Evolutionary conservation across 1,139 yeast species (phyloP), one percentile per base, ranked within the genome.

Genomic region (Yamadazyma mexicana): DNA sequence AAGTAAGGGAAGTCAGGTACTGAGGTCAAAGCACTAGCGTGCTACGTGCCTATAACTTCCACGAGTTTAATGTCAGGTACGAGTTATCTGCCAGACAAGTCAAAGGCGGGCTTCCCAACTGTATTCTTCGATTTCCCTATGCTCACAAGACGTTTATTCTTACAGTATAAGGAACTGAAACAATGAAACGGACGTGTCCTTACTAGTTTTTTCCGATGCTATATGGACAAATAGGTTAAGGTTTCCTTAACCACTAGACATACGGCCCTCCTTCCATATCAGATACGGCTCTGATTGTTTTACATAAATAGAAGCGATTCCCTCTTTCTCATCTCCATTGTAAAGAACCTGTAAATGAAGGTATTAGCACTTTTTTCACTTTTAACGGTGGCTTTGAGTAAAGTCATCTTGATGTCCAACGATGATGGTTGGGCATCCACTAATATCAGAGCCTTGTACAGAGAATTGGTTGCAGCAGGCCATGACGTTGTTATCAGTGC

Each of bases 341-440:
- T 8, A 8, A 25, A 25, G 12, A 30, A 25, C 33, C n/a, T n/a
- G n/a, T n/a, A 20, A 29, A 49, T 49, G 52, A 40, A 45, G 20
- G 39, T 48, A 17, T 29, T 47, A 20, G 39, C 45, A 5, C 37
- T 47, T 25, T 42, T 45, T 23, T 38, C 38, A 18, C 42, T 48
- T 17, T 41, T 50, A 23, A 33, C 47, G 15, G 15, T 34, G 7
- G 40, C 36, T 5, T 23, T 52, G 11, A 61, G 66, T 41, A 70
- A 77, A 56, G 77, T 70, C 61, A 77, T 79, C 50, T 58, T 79
- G 42, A 64, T 79, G 46, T 72, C 83, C 49, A 78, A 79, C 53
- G 84, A 79, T 58, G 84, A 79, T 53, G 73, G 79, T 28, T 79
- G 78, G 77, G 73, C 72, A 16, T 62, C 82, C 25, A 76, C 83